phyloP scores from a whole-genome alignment of 2,329 filamentous ascomycete genomes.

The Zymoseptoria brevis region DNA sequence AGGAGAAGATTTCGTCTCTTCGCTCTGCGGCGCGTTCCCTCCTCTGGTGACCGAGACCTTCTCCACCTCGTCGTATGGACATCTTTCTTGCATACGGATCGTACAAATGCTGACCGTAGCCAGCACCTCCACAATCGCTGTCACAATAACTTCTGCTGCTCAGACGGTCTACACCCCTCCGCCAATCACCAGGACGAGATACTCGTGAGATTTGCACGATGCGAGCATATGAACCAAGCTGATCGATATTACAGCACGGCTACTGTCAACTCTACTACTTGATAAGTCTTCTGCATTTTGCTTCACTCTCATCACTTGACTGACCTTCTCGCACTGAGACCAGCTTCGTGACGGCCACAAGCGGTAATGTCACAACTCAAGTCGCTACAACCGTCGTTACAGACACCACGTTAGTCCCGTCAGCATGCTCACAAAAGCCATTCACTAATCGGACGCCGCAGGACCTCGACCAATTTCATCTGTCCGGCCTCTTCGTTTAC shows the following conservation, averaged over 20 bases:
- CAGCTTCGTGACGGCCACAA: slow-evolving; percentile 2
- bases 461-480: not conserved
- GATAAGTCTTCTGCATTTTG: slow-evolving; percentile 1
- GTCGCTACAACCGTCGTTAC: not conserved
- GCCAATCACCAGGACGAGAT: not conserved
- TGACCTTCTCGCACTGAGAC: not conserved
- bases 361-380: not conserved
- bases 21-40: not conserved
- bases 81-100: not conserved
- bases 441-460: not conserved
- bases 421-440: not conserved
- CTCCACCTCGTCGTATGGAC: not conserved
- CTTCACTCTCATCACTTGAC: not conserved
- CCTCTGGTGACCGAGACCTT: not conserved
- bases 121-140: not conserved
- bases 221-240: not conserved
- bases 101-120: not conserved
- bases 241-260: not conserved
- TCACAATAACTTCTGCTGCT: not conserved
- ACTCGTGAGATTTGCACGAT: not conserved
- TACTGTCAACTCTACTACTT: not conserved
- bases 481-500: not conserved
- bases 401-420: not conserved
- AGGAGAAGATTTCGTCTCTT: not conserved
- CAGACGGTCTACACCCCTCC: not conserved